A percentile compares a stretch with the other conserved stretches of the same genome.
phyloP scores from a whole-genome alignment of 2,329 filamentous ascomycete species.

The Aspergillaceae sp. region DNA sequence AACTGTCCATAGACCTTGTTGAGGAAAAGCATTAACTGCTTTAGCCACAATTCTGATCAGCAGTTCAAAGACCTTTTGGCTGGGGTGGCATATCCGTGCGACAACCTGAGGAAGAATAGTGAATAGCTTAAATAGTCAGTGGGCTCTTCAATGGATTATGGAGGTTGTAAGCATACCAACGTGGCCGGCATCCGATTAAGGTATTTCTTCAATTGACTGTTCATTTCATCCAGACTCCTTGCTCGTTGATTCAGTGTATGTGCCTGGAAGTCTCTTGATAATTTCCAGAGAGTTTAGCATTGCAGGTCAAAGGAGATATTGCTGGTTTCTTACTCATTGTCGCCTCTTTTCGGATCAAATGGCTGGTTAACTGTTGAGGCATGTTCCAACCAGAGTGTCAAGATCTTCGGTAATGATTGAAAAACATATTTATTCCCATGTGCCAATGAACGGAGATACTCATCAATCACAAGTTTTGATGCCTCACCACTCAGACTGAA shows the following conservation, averaged over 20 bases:
- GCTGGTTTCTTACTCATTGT: conserved; percentile 30
- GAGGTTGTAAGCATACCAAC: conserved; percentile 24
- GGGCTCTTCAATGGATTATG: background rate
- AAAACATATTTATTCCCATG: conserved; percentile 94
- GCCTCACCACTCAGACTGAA: conserved; percentile 64
- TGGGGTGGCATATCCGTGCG: conserved; percentile 85
- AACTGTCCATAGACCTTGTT: conserved; percentile 84
- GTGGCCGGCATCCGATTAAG: conserved; percentile 46
- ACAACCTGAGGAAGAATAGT: conserved; percentile 81
- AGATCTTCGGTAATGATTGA: conserved; percentile 79
- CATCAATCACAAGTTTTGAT: conserved; percentile 83
- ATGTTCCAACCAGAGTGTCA: conserved; percentile 92
- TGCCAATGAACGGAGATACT: conserved; percentile 77
- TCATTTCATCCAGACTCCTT: conserved; percentile 59
- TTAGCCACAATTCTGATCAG: conserved; percentile 73
- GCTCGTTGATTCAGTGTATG: conserved; percentile 46
- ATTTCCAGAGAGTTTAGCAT: conserved; percentile 3
- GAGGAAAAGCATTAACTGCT: conserved; percentile 78
- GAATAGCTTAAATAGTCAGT: conserved; percentile 35
- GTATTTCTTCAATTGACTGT: conserved; percentile 72
- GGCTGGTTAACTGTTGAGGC: conserved; percentile 63
- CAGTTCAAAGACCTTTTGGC: conserved; percentile 65
- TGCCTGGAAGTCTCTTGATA: conserved; percentile 35
- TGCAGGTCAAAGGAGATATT: background rate
- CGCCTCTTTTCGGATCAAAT: conserved; percentile 43